A percentile compares a stretch with the other conserved stretches of the same genome.
Evolutionary conservation across 306 rosid genomes (phyloP).

Genomic region (Quillaja saponaria): DNA sequence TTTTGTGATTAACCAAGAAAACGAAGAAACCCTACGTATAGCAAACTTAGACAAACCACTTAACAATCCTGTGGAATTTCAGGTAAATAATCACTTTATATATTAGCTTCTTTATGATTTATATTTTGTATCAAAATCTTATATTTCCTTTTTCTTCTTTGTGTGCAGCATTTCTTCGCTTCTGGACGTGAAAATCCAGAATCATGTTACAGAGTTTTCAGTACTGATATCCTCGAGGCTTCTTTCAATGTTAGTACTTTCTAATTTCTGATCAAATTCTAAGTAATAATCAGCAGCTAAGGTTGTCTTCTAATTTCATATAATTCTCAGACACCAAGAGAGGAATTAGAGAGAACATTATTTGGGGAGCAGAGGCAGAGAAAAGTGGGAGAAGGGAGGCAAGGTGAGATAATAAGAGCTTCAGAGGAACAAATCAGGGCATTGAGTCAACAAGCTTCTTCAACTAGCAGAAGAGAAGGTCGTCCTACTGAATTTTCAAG

Average conservation of each 20-base stretch:
- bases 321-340: constrained; percentile 36
- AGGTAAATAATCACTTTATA: constrained; percentile 21
- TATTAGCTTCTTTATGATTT: not conserved
- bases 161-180: constrained; percentile 36
- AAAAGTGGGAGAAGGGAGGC: constrained; percentile 17
- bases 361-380: constrained; percentile 19
- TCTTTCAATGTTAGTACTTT: constrained; percentile 34
- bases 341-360: constrained; percentile 23
- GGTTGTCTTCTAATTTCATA: not conserved
- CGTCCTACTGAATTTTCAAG: constrained; percentile 16
- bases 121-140: not conserved
- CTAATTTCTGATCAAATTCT: not conserved
- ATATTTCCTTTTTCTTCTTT: not conserved
- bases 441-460: constrained; percentile 39
- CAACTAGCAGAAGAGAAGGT: constrained; percentile 11
- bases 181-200: constrained; percentile 36
- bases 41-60: constrained; percentile 36
- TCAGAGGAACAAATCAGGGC: constrained; percentile 40
- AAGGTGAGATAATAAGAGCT: constrained; percentile 24
- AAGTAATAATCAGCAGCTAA: not conserved
- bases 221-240: constrained; percentile 38
- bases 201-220: constrained; percentile 41
- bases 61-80: constrained; percentile 43
- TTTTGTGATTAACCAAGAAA: constrained; percentile 34
- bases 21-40: constrained; percentile 32